Percentiles rank a stretch among this genome's conserved stretches.
Evolutionary conservation across 176 grass and related monocot genomes (phyloP).

Genomic region (Elymus sibiricus): DNA sequence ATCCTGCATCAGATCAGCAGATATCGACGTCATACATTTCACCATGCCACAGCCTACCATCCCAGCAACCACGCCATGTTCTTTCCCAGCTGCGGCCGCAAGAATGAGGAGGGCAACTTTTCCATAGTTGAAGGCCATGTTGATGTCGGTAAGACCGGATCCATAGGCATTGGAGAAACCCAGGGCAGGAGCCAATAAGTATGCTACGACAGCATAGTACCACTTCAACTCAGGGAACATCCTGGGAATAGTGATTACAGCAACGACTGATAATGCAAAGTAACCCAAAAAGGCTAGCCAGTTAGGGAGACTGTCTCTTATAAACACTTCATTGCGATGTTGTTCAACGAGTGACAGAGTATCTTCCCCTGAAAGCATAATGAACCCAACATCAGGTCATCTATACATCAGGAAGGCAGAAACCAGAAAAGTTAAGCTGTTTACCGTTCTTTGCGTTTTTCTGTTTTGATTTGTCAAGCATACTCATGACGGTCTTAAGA

Average conservation of each 20-base stretch:
- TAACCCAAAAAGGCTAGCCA: slow-evolving; percentile 76
- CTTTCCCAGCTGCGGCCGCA: slow-evolving; percentile 70
- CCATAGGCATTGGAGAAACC: slow-evolving; percentile 98
- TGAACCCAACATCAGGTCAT: slow-evolving; percentile 11
- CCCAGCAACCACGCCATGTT: slow-evolving; percentile 80
- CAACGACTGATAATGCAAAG: slow-evolving; percentile 37
- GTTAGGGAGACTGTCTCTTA: slow-evolving; percentile 54
- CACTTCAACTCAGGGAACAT: slow-evolving; percentile 94
- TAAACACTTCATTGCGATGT: slow-evolving; percentile 75
- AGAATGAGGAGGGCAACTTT: slow-evolving; percentile 88
- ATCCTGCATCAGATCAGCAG: slow-evolving; percentile 96
- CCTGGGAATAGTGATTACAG: slow-evolving; percentile 60
- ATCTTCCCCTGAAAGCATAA: slow-evolving; percentile 57
- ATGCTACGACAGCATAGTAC: slow-evolving; percentile 86
- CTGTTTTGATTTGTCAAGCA: slow-evolving; percentile 46
- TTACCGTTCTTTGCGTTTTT: slow-evolving; percentile 77
- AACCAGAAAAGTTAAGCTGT: not conserved
- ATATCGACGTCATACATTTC: slow-evolving; percentile 82
- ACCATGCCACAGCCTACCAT: slow-evolving; percentile 89
- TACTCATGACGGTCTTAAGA: slow-evolving; percentile 36
- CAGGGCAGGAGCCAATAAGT: slow-evolving; percentile 75
- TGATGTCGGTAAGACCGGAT: slow-evolving; percentile 90
- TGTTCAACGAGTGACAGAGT: slow-evolving; percentile 34
- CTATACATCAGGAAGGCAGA: not conserved
- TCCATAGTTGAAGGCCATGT: slow-evolving; percentile 98